Evolutionary conservation across 1,284 basidiomycete genomes (phyloP).

Genomic region (Microbotryum intermedium): DNA sequence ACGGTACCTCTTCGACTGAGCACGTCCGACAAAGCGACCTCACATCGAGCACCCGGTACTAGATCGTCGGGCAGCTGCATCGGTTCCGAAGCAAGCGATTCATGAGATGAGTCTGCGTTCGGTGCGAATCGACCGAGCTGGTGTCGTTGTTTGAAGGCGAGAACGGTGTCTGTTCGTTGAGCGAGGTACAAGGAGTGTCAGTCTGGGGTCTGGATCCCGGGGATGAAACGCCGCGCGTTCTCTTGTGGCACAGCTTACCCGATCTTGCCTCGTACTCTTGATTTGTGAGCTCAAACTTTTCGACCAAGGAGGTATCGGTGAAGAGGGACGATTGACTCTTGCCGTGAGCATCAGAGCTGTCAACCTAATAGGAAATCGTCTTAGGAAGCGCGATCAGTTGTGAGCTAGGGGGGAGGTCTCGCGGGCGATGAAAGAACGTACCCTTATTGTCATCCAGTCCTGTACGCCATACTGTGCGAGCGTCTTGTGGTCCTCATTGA

Average conservation of each 20-base stretch:
- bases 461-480: conserved; percentile 66
- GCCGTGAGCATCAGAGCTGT: conserved; percentile 15
- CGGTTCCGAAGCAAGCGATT: conserved; percentile 28
- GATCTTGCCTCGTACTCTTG: conserved; percentile 70
- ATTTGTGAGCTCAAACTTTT: conserved; percentile 84
- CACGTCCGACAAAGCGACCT: conserved; percentile 54
- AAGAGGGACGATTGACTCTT: conserved; percentile 65
- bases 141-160: conserved; percentile 79
- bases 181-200: not conserved
- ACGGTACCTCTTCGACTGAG: conserved; percentile 73
- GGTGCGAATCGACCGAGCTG: conserved; percentile 80
- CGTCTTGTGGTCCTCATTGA: conserved; percentile 58
- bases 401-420: not conserved
- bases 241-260: conserved; percentile 48
- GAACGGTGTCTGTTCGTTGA: conserved; percentile 61
- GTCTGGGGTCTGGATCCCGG: too few relatives aligned
- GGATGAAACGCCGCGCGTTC: too few relatives aligned
- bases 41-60: conserved; percentile 64
- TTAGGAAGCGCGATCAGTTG: not conserved
- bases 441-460: conserved; percentile 31
- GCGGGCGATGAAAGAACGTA: not conserved
- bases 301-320: conserved; percentile 72
- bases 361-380: conserved; percentile 17
- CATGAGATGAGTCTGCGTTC: conserved; percentile 22
- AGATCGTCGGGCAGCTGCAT: conserved; percentile 42